Evolutionary conservation across 2,329 filamentous ascomycete genomes (phyloP).

Genomic region (Xenosphaeropsis pyriputrescens): DNA sequence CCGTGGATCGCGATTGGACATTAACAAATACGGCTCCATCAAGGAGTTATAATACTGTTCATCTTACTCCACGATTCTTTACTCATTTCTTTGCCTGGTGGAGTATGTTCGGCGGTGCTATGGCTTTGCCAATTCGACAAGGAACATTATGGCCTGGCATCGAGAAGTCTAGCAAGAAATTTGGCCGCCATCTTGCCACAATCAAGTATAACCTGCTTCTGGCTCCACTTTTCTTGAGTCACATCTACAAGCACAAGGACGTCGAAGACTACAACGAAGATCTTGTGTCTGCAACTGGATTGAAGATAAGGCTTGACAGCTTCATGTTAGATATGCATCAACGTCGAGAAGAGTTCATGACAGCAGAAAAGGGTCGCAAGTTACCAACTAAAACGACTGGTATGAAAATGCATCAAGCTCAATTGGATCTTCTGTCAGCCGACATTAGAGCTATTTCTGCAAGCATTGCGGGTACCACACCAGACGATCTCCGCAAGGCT

Average conservation of each 20-base stretch:
- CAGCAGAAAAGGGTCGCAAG: constrained; percentile 60
- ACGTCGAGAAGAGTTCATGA: constrained; percentile 80
- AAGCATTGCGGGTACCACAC: constrained; percentile 66
- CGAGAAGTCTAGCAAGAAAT: constrained; percentile 97
- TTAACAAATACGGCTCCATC: constrained; percentile 61
- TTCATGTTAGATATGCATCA: constrained; percentile 97
- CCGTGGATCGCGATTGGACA: constrained; percentile 75
- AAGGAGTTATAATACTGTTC: constrained; percentile 89
- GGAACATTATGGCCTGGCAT: constrained; percentile 80
- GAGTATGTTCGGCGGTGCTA: constrained; percentile 87
- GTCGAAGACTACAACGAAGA: constrained; percentile 69
- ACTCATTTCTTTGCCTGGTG: constrained; percentile 98
- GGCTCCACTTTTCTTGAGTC: constrained; percentile 85
- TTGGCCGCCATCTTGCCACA: constrained; percentile 90
- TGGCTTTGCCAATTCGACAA: constrained; percentile 90
- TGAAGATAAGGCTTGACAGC: constrained; percentile 91
- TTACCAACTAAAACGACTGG: constrained; percentile 71
- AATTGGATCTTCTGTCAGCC: constrained; percentile 80
- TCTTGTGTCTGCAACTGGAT: constrained; percentile 79
- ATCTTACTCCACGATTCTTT: constrained; percentile 89
- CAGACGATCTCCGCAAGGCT: constrained; percentile 57
- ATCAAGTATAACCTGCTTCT: constrained; percentile 94
- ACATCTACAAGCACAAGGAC: constrained; percentile 98
- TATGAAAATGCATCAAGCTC: constrained; percentile 91
- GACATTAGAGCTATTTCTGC: constrained; percentile 91